phyloP scores from a whole-genome alignment of 2,329 filamentous ascomycete species.

The Diaporthe nobilis region DNA sequence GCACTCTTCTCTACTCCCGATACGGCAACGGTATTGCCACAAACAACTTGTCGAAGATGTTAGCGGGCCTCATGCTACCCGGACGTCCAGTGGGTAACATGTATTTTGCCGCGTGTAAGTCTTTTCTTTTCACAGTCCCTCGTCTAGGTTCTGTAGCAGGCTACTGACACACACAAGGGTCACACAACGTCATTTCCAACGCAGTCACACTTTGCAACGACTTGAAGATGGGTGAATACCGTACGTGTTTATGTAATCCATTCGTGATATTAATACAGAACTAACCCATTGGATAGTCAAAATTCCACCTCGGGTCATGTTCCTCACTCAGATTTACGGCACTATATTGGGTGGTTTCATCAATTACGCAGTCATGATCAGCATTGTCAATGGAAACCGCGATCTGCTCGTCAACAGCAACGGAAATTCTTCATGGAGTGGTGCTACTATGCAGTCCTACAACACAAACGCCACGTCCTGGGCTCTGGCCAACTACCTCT shows the following conservation, averaged over 20 bases:
- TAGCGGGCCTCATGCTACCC: conserved; percentile 66
- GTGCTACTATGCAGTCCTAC: conserved; percentile 63
- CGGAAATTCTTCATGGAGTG: conserved; percentile 67
- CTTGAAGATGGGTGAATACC: conserved; percentile 72
- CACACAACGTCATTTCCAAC: conserved; percentile 68
- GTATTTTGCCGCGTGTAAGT: conserved; percentile 8
- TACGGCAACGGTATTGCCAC: conserved; percentile 71
- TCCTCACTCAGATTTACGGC: conserved; percentile 68
- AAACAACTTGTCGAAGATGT: conserved; percentile 71
- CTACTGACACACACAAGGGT: conserved; percentile 60
- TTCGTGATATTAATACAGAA: not conserved
- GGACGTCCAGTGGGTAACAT: conserved; percentile 64
- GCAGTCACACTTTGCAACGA: conserved; percentile 65
- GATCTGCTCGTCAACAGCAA: conserved; percentile 60
- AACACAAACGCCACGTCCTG: conserved; percentile 63
- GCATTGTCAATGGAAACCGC: conserved; percentile 64
- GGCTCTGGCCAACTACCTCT: conserved; percentile 68
- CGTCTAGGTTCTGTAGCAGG: not conserved
- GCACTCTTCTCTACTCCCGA: conserved; percentile 64
- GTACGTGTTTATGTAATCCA: conserved; percentile 51
- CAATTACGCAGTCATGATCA: conserved; percentile 70
- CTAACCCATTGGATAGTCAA: conserved; percentile 59
- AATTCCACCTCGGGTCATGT: conserved; percentile 68
- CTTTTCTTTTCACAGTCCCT: not conserved
- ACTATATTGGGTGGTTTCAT: conserved; percentile 67